A percentile compares a stretch with the other conserved stretches of the same genome.
Conservation (phyloP, 441 rosid genomes). For the Erodium trifolium region DNA sequence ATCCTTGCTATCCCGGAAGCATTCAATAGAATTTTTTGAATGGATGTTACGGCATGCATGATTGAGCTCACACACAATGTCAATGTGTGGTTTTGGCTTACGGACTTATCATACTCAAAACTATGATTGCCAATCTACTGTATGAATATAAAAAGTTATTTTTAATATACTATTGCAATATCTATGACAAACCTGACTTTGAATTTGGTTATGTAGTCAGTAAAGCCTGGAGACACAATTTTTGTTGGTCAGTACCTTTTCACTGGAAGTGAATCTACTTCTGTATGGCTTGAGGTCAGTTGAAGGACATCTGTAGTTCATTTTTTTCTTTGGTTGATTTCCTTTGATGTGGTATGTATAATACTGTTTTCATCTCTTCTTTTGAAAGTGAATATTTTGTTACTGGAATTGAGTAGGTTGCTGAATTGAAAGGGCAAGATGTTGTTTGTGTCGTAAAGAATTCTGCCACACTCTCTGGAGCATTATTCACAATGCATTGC, state of each 20-base stretch:
- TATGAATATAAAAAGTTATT: background rate
- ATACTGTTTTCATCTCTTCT: background rate
- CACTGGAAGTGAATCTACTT: constrained; percentile 96
- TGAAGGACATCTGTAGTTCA: background rate
- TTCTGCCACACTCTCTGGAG: constrained; percentile 74
- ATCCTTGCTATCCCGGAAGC: background rate
- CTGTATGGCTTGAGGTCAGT: constrained; percentile 95
- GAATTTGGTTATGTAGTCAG: constrained; percentile 51
- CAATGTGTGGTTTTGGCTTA: background rate
- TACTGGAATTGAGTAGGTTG: constrained; percentile 45
- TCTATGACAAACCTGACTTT: constrained; percentile 1
- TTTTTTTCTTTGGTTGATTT: background rate
- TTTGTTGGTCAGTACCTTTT: constrained; percentile 90
- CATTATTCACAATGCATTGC: constrained; percentile 73
- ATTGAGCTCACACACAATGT: background rate
- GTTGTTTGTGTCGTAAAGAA: constrained; percentile 81
- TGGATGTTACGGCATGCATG: background rate
- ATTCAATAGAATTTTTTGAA: background rate
- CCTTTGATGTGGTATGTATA: background rate
- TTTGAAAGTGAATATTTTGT: background rate
- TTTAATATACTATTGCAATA: background rate
- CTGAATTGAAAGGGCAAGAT: constrained; percentile 75
- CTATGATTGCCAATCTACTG: background rate
- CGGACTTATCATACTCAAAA: background rate
- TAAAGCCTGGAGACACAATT: constrained; percentile 88